phyloP scores from a whole-genome alignment of 2,329 filamentous ascomycete species.

The Monosporascus sp. region DNA sequence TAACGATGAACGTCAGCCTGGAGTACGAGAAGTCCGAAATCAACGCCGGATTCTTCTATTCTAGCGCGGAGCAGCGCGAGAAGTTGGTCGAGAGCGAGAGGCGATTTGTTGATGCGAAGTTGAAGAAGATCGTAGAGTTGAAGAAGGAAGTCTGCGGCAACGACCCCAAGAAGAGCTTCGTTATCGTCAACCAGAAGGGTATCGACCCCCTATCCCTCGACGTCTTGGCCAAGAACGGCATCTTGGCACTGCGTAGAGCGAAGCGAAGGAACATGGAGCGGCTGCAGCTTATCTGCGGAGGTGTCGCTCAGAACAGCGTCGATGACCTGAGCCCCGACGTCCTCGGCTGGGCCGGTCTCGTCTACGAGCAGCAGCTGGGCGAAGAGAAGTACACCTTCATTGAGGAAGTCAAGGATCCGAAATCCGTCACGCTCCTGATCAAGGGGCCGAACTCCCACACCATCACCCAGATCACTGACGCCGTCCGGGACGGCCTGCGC shows the following conservation, averaged over 20 bases:
- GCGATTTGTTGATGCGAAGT: conserved; percentile 89
- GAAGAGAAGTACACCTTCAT: conserved; percentile 99
- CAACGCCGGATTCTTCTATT: conserved; percentile 99
- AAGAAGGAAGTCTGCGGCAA: conserved; percentile 97
- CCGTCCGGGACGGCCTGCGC: conserved; percentile 87
- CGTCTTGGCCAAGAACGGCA: conserved; percentile 95
- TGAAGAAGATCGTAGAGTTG: conserved; percentile 94
- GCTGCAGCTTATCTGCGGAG: conserved; percentile 89
- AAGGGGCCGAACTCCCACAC: conserved; percentile 97
- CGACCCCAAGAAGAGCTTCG: conserved; percentile 91
- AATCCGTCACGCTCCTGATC: conserved; percentile 95
- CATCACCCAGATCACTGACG: conserved; percentile 93
- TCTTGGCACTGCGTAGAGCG: conserved; percentile 85
- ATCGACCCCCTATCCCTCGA: conserved; percentile 96
- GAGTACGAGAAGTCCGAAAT: conserved; percentile 99
- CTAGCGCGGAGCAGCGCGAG: conserved; percentile 90
- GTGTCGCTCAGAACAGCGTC: conserved; percentile 88
- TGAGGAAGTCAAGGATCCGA: conserved; percentile 97
- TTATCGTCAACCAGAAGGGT: conserved; percentile 98
- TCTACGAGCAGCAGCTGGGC: conserved; percentile 95
- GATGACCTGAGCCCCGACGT: conserved; percentile 85
- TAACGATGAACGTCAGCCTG: conserved; percentile 92
- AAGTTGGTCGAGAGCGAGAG: conserved; percentile 98
- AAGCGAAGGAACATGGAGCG: conserved; percentile 99
- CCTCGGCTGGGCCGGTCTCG: conserved; percentile 90